Evolutionary conservation across 2,329 filamentous ascomycete genomes (phyloP).

Genomic region (Didymella glomerata): DNA sequence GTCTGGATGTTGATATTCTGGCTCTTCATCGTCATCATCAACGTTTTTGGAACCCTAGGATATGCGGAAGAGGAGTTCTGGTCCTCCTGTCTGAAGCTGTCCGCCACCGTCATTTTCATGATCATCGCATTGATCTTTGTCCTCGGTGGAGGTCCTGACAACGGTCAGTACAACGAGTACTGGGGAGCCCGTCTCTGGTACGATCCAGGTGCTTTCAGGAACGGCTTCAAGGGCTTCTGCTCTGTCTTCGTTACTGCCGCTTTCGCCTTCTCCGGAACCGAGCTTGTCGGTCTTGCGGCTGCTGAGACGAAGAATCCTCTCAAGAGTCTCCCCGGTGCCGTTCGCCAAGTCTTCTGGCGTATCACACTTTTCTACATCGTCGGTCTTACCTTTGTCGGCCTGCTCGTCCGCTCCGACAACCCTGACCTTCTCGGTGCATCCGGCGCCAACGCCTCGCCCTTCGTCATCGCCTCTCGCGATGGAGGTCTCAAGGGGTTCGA

Average conservation of each 20-base stretch:
- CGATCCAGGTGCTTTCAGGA: conserved; percentile 82
- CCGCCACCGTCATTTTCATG: conserved; percentile 68
- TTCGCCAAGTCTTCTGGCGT: conserved; percentile 59
- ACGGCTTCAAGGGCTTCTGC: conserved; percentile 71
- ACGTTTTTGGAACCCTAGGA: conserved; percentile 58
- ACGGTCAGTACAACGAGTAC: conserved; percentile 77
- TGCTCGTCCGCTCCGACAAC: conserved; percentile 52
- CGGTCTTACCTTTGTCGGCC: conserved; percentile 55
- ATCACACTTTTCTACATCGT: conserved; percentile 58
- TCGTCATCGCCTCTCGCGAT: conserved; percentile 70
- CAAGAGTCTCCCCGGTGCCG: conserved; percentile 56
- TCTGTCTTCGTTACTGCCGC: conserved; percentile 70
- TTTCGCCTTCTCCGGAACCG: conserved; percentile 69
- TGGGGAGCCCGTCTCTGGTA: conserved; percentile 54
- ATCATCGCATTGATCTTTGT: conserved; percentile 87
- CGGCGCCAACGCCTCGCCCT: conserved; percentile 64
- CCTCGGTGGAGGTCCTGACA: conserved; percentile 69
- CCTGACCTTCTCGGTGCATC: conserved; percentile 46
- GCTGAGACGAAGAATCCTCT: conserved; percentile 66
- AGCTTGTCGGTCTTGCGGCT: conserved; percentile 68
- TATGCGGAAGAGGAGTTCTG: conserved; percentile 55
- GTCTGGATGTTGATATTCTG: conserved; percentile 88
- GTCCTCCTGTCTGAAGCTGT: conserved; percentile 48
- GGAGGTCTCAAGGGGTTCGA: conserved; percentile 69
- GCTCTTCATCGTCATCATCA: conserved; percentile 77